Evolutionary conservation across 495 filamentous ascomycete species (phyloP), one percentile per base, ranked within the genome.

Genomic region (Lasiosphaeria hispida): DNA sequence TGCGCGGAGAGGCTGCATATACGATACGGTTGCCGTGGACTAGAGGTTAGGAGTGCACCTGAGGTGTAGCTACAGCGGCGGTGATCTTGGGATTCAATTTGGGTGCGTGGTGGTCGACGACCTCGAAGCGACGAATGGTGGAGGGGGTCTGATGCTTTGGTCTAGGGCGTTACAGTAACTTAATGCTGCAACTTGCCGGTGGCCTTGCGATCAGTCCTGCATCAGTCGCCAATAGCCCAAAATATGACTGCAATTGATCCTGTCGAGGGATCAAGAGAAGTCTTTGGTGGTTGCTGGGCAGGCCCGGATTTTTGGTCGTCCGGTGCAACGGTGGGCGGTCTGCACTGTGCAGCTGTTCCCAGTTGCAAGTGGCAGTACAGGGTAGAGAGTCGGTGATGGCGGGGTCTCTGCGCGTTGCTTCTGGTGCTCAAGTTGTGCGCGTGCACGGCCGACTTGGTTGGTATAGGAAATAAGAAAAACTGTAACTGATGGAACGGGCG

Each of bases 251-350:
- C 13, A 13, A 19, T 54, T 30, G 40, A 44, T 35, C 38, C 34
- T 23, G 56, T 44, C 52, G 52, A 55, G 7, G 30, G 49, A n/a
- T 43, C 30, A 17, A 35, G 42, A 8, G 19, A 30, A 34, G 39
- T 47, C 34, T 14, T 53, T 43, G 43, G n/a, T 57, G 61, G 59
- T 62, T 64, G 59, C 57, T 64, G 63, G 39, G 7, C 30, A 15
- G 35, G 57, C 33, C 48, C 39, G 17, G 38, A 44, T 66, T 64
- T 65, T 61, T 69, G 61, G 68, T 71, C 66, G 68, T 70, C 68
- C 66, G 62, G 68, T 71, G 68, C 68, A 71, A 71, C 68, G 68
- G 59, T 23, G 61, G 66, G 68, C 65, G 68, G 65, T 70, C 63
- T 65, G 66, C 61, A 58, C 60, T 55, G 58, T 50, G 18, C 48